These are phyloP conservation scores for Vanderwaltozyma yarrowii DNA, from an alignment of 805 yeast genomes.

Conservation along the genomic window DNA sequence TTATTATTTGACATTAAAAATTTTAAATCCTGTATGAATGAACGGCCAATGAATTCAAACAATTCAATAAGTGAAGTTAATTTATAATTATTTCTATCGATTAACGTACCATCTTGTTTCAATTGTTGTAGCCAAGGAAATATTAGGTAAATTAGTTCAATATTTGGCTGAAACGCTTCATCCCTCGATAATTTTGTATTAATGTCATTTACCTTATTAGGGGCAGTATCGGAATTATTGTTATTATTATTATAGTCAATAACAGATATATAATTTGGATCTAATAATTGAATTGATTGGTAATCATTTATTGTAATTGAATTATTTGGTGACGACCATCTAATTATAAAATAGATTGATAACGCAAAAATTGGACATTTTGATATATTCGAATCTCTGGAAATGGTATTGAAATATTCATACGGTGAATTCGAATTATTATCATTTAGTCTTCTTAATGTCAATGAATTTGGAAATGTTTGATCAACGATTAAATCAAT, in stretches of 20 bases:
- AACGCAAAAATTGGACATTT: slow-evolving; percentile 27
- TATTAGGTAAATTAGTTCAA: slow-evolving; percentile 14
- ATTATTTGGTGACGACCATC: slow-evolving; percentile 22
- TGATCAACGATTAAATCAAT: slow-evolving; percentile 28
- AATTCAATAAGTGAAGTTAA: slow-evolving; percentile 25
- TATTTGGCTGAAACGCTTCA: slow-evolving; percentile 16
- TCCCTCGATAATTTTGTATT: slow-evolving; percentile 11
- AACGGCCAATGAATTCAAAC: slow-evolving; percentile 24
- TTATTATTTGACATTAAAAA: slow-evolving; percentile 14
- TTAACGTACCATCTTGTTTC: slow-evolving; percentile 18
- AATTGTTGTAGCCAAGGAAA: slow-evolving; percentile 27
- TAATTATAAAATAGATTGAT: slow-evolving; percentile 25
- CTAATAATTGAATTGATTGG: slow-evolving; percentile 15
- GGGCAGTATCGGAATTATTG: background rate
- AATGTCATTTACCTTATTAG: background rate
- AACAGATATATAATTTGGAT: slow-evolving; percentile 10
- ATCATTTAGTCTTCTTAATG: slow-evolving; percentile 27
- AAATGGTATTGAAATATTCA: slow-evolving; percentile 26
- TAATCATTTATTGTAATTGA: slow-evolving; percentile 18
- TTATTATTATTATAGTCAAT: background rate
- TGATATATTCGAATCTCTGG: slow-evolving; percentile 24
- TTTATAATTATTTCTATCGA: slow-evolving; percentile 26
- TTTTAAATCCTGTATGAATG: slow-evolving; percentile 24
- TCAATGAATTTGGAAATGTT: slow-evolving; percentile 27
- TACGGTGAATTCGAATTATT: slow-evolving; percentile 17